These are phyloP conservation scores for Globisporangium uncinulatum DNA, from an alignment of 352 stramenopile species.

Conservation along the genomic window DNA sequence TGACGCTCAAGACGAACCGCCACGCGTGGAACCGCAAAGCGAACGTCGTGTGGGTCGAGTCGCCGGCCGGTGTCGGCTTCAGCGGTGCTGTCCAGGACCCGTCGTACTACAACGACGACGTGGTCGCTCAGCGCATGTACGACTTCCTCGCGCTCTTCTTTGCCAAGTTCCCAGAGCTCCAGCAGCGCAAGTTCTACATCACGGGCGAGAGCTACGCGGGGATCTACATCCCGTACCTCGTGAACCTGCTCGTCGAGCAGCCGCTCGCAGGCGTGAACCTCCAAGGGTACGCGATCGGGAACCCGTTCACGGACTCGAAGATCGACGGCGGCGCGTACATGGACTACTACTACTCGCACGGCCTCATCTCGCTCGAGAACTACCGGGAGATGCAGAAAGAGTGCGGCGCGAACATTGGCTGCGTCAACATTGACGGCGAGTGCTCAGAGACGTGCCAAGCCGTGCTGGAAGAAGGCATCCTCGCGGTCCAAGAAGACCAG, in stretches of 20 bases:
- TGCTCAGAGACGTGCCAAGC: constrained; percentile 27
- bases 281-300: constrained; percentile 73
- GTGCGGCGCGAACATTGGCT: constrained; percentile 48
- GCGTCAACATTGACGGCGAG: constrained; percentile 56
- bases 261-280: constrained; percentile 66
- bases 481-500: constrained; percentile 30
- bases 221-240: constrained; percentile 89
- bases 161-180: constrained; percentile 27
- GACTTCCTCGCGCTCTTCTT: constrained; percentile 75
- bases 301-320: constrained; percentile 56
- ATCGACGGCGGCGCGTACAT: constrained; percentile 71
- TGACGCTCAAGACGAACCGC: constrained; percentile 54
- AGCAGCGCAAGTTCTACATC: constrained; percentile 75
- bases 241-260: constrained; percentile 62
- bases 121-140: constrained; percentile 68
- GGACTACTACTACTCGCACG: constrained; percentile 85
- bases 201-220: constrained; percentile 82
- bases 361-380: constrained; percentile 71
- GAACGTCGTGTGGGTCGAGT: constrained; percentile 79
- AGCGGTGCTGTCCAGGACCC: constrained; percentile 45
- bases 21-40: constrained; percentile 78
- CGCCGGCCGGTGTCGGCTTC: constrained; percentile 69
- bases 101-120: constrained; percentile 80
- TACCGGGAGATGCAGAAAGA: constrained; percentile 56
- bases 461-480: constrained; percentile 45